phyloP scores from a whole-genome alignment of 495 filamentous ascomycete species.

The Penicillium paxilli region DNA sequence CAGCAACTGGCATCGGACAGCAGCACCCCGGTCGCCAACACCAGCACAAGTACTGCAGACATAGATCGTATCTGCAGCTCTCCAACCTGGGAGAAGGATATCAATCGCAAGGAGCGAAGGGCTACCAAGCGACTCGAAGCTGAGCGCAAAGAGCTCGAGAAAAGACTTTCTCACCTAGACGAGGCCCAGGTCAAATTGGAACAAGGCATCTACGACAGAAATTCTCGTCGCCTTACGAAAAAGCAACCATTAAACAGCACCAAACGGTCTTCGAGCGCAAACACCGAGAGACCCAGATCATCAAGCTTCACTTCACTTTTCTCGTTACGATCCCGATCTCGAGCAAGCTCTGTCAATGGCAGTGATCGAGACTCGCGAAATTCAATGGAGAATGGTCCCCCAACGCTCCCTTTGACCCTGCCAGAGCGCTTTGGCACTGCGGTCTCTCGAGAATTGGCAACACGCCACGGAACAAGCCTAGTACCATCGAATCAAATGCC shows the following conservation, averaged over 20 bases:
- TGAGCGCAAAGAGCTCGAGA: slow-evolving; percentile 39
- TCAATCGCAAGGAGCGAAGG: slow-evolving; percentile 32
- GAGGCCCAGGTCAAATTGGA: slow-evolving; percentile 25
- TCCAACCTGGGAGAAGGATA: slow-evolving; percentile 18
- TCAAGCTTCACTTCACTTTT: slow-evolving; percentile 35
- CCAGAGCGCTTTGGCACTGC: slow-evolving; percentile 36
- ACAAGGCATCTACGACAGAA: slow-evolving; percentile 19
- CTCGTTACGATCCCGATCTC: slow-evolving; percentile 33
- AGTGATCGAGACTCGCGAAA: slow-evolving; percentile 10
- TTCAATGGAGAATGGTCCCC: slow-evolving; percentile 14
- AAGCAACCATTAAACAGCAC: slow-evolving; percentile 36
- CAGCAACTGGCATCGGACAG: not conserved
- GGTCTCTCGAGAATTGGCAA: slow-evolving; percentile 33
- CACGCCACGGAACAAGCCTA: slow-evolving; percentile 29
- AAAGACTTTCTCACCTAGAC: slow-evolving; percentile 34
- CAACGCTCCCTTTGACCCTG: slow-evolving; percentile 25
- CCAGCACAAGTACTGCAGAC: not conserved
- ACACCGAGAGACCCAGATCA: slow-evolving; percentile 27
- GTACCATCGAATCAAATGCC: slow-evolving; percentile 12
- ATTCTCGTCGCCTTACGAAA: slow-evolving; percentile 37
- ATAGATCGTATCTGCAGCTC: slow-evolving; percentile 15
- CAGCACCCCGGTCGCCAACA: slow-evolving; percentile 1
- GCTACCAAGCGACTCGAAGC: slow-evolving; percentile 39
- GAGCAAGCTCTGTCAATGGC: slow-evolving; percentile 28
- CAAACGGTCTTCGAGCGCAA: slow-evolving; percentile 35